Conservation (phyloP, 2,329 filamentous ascomycete genomes). For the Periconia macrospinosa region DNA sequence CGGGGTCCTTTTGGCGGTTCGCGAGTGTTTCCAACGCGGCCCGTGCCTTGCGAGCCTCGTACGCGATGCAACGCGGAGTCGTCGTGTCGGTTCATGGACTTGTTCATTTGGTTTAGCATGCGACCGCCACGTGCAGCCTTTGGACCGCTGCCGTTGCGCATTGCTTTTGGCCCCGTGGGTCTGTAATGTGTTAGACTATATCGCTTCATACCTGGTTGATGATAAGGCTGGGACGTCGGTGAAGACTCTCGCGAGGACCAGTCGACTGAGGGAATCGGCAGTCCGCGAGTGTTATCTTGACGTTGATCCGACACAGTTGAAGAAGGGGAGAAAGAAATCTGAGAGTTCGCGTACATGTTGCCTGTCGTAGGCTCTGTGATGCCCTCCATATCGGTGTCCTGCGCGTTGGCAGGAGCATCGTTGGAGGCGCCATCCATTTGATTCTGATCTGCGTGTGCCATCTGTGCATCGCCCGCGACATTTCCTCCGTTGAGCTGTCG, state of each 20-base stretch:
- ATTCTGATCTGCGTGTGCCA: constrained; percentile 20
- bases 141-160: constrained; percentile 67
- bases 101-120: constrained; percentile 82
- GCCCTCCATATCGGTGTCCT: constrained; percentile 74
- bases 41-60: constrained; percentile 68
- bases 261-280: constrained; percentile 5
- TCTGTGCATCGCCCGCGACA: constrained; percentile 33
- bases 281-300: constrained; percentile 1
- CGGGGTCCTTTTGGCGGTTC: constrained; percentile 73
- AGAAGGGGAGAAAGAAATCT: neutral
- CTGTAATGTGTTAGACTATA: constrained; percentile 54
- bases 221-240: neutral
- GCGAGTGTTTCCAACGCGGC: constrained; percentile 78
- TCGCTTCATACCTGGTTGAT: neutral
- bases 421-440: constrained; percentile 25
- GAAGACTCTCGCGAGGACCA: constrained; percentile 1
- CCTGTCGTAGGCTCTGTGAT: constrained; percentile 46
- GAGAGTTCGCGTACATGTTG: constrained; percentile 44
- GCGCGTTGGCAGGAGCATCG: constrained; percentile 38
- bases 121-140: constrained; percentile 67
- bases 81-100: constrained; percentile 74
- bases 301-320: neutral
- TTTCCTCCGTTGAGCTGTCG: constrained; percentile 58
- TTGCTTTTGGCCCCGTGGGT: constrained; percentile 91
- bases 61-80: constrained; percentile 82